These are phyloP conservation scores for Fusarium sp. DNA, from an alignment of 2,329 filamentous ascomycete species.

Conservation along the genomic window DNA sequence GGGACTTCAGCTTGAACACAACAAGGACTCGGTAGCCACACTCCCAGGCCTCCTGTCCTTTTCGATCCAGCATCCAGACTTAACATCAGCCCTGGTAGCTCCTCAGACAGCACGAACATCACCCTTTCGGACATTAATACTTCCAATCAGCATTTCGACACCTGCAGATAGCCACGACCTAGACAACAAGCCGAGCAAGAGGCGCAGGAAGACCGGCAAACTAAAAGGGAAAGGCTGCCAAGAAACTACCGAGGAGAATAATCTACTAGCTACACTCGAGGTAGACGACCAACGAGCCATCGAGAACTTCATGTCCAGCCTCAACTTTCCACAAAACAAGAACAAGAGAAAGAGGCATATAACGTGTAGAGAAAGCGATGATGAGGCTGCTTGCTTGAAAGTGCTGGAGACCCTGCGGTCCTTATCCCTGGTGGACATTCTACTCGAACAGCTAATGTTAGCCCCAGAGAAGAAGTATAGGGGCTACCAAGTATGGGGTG, in stretches of 20 bases:
- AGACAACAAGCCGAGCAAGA: not conserved
- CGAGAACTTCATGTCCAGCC: constrained; percentile 45
- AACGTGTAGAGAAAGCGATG: not conserved
- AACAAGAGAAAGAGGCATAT: not conserved
- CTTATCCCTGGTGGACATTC: constrained; percentile 27
- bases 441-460: constrained; percentile 45
- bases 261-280: constrained; percentile 32
- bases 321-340: constrained; percentile 26
- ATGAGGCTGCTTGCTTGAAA: not conserved
- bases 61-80: constrained; percentile 53
- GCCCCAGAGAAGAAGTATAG: constrained; percentile 40
- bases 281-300: constrained; percentile 45
- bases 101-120: constrained; percentile 44
- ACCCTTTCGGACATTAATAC: constrained; percentile 44
- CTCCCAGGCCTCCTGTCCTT: constrained; percentile 45
- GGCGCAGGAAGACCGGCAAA: constrained; percentile 14
- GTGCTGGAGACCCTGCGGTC: constrained; percentile 17
- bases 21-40: constrained; percentile 7
- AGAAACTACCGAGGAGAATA: not conserved
- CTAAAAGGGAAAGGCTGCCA: not conserved
- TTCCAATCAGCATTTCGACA: constrained; percentile 42
- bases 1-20: constrained; percentile 45
- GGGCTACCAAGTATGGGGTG: constrained; percentile 35
- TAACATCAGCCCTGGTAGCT: constrained; percentile 48
- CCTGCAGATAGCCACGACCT: not conserved